phyloP scores from a whole-genome alignment of 1,284 basidiomycete species.

The Irpex sp. region DNA sequence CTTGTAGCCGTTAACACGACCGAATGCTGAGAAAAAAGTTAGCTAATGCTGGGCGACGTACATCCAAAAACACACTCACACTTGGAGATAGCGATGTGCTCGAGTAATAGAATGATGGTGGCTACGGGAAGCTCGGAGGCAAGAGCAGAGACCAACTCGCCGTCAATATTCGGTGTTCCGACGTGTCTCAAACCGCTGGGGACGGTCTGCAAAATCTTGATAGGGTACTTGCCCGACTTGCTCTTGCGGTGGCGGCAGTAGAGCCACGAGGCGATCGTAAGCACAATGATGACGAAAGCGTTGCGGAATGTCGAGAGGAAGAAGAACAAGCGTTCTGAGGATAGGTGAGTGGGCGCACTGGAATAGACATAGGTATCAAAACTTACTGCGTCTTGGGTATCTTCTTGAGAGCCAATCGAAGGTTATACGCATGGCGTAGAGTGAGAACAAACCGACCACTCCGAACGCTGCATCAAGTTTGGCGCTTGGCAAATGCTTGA shows the following conservation, averaged over 20 bases:
- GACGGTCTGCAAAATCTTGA: slow-evolving; percentile 83
- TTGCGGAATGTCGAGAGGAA: slow-evolving; percentile 85
- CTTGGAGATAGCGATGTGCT: slow-evolving; percentile 96
- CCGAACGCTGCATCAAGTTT: slow-evolving; percentile 90
- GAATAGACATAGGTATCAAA: not conserved
- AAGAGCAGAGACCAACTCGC: slow-evolving; percentile 64
- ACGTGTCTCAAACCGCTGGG: slow-evolving; percentile 83
- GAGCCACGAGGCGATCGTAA: slow-evolving; percentile 84
- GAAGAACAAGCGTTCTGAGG: slow-evolving; percentile 77
- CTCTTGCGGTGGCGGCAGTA: slow-evolving; percentile 66
- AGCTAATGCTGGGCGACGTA: slow-evolving; percentile 1
- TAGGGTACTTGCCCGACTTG: slow-evolving; percentile 69
- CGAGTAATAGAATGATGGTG: slow-evolving; percentile 91
- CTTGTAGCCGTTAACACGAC: slow-evolving; percentile 94
- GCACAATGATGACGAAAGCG: slow-evolving; percentile 81
- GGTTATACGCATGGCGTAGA: slow-evolving; percentile 74
- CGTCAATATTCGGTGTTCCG: slow-evolving; percentile 66
- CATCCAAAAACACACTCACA: slow-evolving; percentile 42
- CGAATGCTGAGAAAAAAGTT: slow-evolving; percentile 65
- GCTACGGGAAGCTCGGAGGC: slow-evolving; percentile 82
- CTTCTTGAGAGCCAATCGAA: slow-evolving; percentile 59
- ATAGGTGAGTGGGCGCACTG: slow-evolving; percentile 13
- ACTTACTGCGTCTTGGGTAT: slow-evolving; percentile 65
- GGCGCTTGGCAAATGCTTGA: slow-evolving; percentile 77
- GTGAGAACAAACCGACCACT: slow-evolving; percentile 66